A percentile compares a stretch with the other conserved stretches of the same genome.
Evolutionary conservation across 1,139 yeast genomes (phyloP).

Genomic region (Yamadazyma diddensiae): DNA sequence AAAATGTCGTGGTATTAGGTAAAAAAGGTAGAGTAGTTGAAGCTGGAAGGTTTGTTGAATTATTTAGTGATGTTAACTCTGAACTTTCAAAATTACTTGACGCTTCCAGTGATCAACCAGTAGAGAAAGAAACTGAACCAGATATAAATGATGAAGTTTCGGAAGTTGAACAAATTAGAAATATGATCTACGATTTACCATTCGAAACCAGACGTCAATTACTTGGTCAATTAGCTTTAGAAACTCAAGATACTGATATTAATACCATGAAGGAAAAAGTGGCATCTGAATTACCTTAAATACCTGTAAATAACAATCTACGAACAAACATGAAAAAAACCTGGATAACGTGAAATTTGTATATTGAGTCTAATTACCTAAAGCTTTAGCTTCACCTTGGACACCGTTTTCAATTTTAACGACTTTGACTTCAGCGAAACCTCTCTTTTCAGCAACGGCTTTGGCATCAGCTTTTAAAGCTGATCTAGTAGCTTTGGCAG

Average conservation of each 20-base stretch:
- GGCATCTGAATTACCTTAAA: conserved; percentile 4
- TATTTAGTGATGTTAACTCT: conserved; percentile 41
- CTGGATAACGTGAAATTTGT: conserved; percentile 4
- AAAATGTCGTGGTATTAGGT: conserved; percentile 55
- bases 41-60: conserved; percentile 39
- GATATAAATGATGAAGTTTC: conserved; percentile 13
- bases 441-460: conserved; percentile 74
- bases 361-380: conserved; percentile 15
- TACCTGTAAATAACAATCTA: too few relatives aligned
- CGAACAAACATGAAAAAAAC: too few relatives aligned
- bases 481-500: conserved; percentile 85
- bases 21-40: conserved; percentile 44
- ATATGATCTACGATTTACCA: conserved; percentile 40
- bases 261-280: conserved; percentile 10
- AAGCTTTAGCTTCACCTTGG: conserved; percentile 33
- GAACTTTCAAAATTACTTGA: conserved; percentile 45
- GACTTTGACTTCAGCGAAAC: conserved; percentile 70
- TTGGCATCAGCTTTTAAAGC: conserved; percentile 87
- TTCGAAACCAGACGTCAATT: conserved; percentile 31
- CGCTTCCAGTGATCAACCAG: conserved; percentile 30
- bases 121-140: conserved; percentile 7
- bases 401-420: conserved; percentile 72
- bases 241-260: conserved; percentile 18
- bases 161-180: conserved; percentile 29
- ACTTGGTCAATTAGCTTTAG: conserved; percentile 26